phyloP scores from a whole-genome alignment of 208 protist genomes.

The Crithidia sp. region DNA sequence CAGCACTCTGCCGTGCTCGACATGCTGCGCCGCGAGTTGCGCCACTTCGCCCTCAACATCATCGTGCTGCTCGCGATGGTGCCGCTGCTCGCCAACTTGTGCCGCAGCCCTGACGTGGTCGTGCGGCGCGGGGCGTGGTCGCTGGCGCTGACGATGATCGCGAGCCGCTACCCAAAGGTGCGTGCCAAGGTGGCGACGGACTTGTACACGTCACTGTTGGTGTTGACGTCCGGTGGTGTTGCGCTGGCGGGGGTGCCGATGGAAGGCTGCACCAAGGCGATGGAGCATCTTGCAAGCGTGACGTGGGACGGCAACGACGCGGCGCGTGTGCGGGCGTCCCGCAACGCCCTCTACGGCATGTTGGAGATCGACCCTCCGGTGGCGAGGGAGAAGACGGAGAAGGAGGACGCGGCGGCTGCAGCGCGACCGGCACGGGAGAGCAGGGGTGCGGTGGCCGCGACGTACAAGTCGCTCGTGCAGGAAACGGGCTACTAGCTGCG shows the following conservation, averaged over 20 bases:
- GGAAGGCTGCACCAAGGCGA: slow-evolving; percentile 49
- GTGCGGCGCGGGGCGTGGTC: slow-evolving; percentile 66
- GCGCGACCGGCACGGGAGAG: slow-evolving; percentile 10
- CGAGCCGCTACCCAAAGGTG: slow-evolving; percentile 92
- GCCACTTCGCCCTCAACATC: slow-evolving; percentile 78
- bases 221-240: slow-evolving; percentile 45
- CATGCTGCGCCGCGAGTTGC: slow-evolving; percentile 72
- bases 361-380: slow-evolving; percentile 57
- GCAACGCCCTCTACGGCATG: slow-evolving; percentile 83
- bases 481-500: slow-evolving; percentile 78
- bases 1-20: slow-evolving; percentile 58
- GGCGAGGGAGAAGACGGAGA: not conserved
- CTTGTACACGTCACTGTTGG: slow-evolving; percentile 88
- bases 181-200: slow-evolving; percentile 80
- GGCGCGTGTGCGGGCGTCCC: slow-evolving; percentile 52
- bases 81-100: slow-evolving; percentile 64
- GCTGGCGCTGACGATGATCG: slow-evolving; percentile 86
- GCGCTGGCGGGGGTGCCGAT: not conserved
- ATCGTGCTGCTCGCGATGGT: slow-evolving; percentile 76
- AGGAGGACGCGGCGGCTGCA: slow-evolving; percentile 15
- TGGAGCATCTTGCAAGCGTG: slow-evolving; percentile 60
- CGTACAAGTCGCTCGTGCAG: slow-evolving; percentile 82
- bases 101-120: slow-evolving; percentile 53
- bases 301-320: slow-evolving; percentile 87
- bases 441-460: slow-evolving; percentile 54